These are phyloP conservation scores for Apiospora sp. DNA, from an alignment of 2,329 filamentous ascomycete species.

Conservation along the genomic window DNA sequence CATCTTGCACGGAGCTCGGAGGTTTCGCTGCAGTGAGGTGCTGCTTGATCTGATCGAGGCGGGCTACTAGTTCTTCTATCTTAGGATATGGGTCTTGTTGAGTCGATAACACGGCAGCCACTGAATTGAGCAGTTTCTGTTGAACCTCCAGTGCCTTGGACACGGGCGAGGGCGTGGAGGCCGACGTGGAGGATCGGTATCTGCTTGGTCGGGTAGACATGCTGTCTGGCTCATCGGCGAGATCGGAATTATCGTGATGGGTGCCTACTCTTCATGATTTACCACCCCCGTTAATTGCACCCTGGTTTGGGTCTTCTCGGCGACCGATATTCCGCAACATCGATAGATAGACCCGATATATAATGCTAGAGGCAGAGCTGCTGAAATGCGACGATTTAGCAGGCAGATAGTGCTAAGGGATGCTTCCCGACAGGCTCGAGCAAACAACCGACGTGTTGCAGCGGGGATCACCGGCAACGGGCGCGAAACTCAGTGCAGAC, in stretches of 20 bases:
- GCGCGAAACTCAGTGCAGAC: not conserved
- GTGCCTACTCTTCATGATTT: conserved; percentile 20
- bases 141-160: conserved; percentile 69
- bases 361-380: not conserved
- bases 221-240: conserved; percentile 36
- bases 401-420: not conserved
- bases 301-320: conserved; percentile 16
- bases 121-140: conserved; percentile 59
- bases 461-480: not conserved
- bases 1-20: conserved; percentile 70
- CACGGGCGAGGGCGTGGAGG: conserved; percentile 60
- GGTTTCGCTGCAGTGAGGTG: conserved; percentile 58
- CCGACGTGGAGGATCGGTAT: conserved; percentile 70
- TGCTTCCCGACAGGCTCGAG: conserved; percentile 1
- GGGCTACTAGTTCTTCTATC: conserved; percentile 57
- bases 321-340: conserved; percentile 14
- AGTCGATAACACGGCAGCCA: conserved; percentile 47
- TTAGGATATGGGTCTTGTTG: conserved; percentile 56
- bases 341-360: conserved; percentile 1
- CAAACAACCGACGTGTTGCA: not conserved
- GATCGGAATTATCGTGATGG: conserved; percentile 13
- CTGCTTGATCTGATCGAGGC: conserved; percentile 72
- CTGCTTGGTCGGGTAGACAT: conserved; percentile 63
- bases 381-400: conserved; percentile 14
- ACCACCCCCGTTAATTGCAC: not conserved